Conservation (phyloP, 208 protist genomes). For the Trypanosoma lewisi region DNA sequence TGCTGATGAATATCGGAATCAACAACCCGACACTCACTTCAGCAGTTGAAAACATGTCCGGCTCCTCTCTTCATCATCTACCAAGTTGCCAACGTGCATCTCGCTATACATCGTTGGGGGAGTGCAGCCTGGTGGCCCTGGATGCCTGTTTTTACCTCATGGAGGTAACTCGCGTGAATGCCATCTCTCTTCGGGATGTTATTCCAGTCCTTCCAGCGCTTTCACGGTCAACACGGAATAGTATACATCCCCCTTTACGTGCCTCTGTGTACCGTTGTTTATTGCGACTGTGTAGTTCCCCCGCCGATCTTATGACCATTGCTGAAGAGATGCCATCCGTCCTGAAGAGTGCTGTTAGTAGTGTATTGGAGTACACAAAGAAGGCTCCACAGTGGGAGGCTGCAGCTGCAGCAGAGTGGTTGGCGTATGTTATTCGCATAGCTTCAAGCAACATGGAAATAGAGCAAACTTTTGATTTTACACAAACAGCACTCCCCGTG, state of each 20-base stretch:
- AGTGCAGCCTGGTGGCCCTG: slow-evolving; percentile 58
- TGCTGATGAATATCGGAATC: slow-evolving; percentile 55
- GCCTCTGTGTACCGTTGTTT: slow-evolving; percentile 60
- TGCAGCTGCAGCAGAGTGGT: slow-evolving; percentile 76
- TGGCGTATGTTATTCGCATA: slow-evolving; percentile 35
- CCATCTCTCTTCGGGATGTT: slow-evolving; percentile 39
- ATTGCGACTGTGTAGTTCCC: slow-evolving; percentile 32
- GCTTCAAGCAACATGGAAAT: slow-evolving; percentile 9
- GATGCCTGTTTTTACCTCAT: slow-evolving; percentile 56
- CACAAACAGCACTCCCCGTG: slow-evolving; percentile 20
- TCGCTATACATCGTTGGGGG: slow-evolving; percentile 76
- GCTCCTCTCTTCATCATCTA: slow-evolving; percentile 58
- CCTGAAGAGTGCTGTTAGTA: slow-evolving; percentile 50
- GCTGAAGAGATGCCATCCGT: slow-evolving; percentile 61
- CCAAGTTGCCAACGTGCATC: slow-evolving; percentile 42
- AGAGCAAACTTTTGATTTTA: slow-evolving; percentile 36
- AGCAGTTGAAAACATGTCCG: slow-evolving; percentile 35
- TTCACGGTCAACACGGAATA: slow-evolving; percentile 45
- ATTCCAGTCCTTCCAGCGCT: slow-evolving; percentile 46
- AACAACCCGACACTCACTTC: slow-evolving; percentile 70
- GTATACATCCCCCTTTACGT: slow-evolving; percentile 62
- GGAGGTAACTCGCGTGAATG: slow-evolving; percentile 23
- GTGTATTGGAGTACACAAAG: slow-evolving; percentile 47
- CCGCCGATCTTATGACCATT: slow-evolving; percentile 41
- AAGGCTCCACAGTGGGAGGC: slow-evolving; percentile 61